Base-by-base conservation (phyloP, 108 stramenopile species). In the Fistulifera solaris region DNA sequence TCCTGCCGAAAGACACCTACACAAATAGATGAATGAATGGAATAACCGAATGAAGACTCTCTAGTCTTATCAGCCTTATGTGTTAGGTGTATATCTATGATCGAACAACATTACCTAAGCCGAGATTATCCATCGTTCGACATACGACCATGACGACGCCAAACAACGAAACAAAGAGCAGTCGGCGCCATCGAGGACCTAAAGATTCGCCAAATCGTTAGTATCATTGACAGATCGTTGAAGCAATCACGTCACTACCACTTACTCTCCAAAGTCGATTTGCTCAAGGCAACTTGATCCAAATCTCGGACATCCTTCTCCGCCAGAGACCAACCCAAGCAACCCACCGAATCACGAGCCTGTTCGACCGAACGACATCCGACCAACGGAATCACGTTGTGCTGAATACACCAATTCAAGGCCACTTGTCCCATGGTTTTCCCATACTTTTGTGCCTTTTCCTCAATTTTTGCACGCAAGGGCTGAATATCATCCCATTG, bases 401-500 rank as follows among this genome's bases (percentile, higher is more conserved):
- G 67, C 16, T 70, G 64, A 45, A 76, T 60, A 22, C 76, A 72
- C 87, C 87, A 89, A 40, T 82, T 85, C 46, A 89, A 46, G 6
- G 83, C 80, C 1, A 89, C 79, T 56, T 85, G 87, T 12, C 83
- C 87, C 80, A 85, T 82, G 48, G 73, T 61, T 46, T 69, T 61
- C 8, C 71, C 28, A 12, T 62, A 50, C n/a, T 63, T 52, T 31
- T 75, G 43, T 10, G 70, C 67, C 26, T 82, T 67, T 19, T 35
- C 39, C 18, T 67, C 42, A 25, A 89, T 25, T 21, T 62, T 53
- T 41, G 38, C 17, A 24, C 87, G 67, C 48, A 88, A 55, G 2
- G 73, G 65, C 17, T 54, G 19, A 40, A 88, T 59, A 14, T 66
- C 65, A 27, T 63, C 35, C 41, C 63, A 83, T 31, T 67, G 31